Evolutionary conservation across 306 rosid species (phyloP), one percentile per base, ranked within the genome.

Genomic region (Castanea crenata): DNA sequence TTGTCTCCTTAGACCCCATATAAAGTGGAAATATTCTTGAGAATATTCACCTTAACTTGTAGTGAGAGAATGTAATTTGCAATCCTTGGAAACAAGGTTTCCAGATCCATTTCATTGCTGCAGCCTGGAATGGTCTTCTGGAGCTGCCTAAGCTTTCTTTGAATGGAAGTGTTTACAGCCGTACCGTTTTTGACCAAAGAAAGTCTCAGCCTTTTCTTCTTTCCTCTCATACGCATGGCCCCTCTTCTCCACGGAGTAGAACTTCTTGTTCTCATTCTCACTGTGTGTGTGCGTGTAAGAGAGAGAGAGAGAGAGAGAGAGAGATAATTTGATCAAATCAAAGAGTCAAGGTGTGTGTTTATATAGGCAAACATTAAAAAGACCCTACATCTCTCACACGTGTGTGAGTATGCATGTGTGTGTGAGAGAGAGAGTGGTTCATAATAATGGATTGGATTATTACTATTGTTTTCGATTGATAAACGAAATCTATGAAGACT

Each of bases 1-100:
- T 34, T 8, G 23, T 38, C 51, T 9, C 29, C 35, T 69, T 76
- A 93, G 51, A 89, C 86, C 55, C 97, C 98, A 85, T 83, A 89
- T 5, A 86, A 62, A 76, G 87, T 74, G 80, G 93, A 83, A 51
- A 93, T 86, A 55, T 79, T 77, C 86, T 85, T 91, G 78, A 93
- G 88, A 71, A 80, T 27, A 2, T 83, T 84, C 38, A 90, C 88
- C 86, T 87, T 91, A 67, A 90, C 79, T 86, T 93, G 84, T 11
- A 93, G 90, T 54, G 34, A 82, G 58, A 71, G 49, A 61, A 93
- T 83, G 80, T 90, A 87, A 25, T 82, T 85, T 54, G 90, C 86
- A 82, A 91, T 83, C 73, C 76, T 78, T 67, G 83, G 86, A 57
- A 80, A 86, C 79, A 89, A 72, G 82, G 73, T 78, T 70, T 88